Evolutionary conservation across 2,329 filamentous ascomycete genomes (phyloP), one percentile per base, ranked within the genome.

Genomic region (Myriosclerotinia scirpicola): DNA sequence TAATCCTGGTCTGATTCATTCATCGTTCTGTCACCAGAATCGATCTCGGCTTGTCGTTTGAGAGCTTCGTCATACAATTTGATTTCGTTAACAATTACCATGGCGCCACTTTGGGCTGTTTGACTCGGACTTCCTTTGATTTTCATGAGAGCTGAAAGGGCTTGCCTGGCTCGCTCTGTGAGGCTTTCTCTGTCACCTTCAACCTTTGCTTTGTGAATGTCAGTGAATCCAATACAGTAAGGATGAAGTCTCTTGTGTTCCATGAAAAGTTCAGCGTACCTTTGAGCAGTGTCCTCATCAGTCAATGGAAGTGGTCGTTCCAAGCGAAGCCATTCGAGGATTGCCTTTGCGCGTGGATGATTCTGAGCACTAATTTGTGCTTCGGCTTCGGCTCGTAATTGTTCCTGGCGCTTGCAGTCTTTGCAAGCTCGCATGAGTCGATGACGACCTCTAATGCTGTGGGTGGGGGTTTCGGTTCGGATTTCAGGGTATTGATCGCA

Each of bases 301-400:
- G n/a, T 52, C 30, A 61, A 61, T 38, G 58, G 58, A 20, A 61
- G 46, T 17, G 58, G 58, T 12, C 58, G 30, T 12, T 61, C 58
- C 14, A 38, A 52, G 17, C 58, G 34, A 3, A 11, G 3, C 44
- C 44, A 61, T 26, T 61, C 58, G 2, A 61, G 1, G n/a, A 61
- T 38, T 14, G 58, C 58, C 34, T 61, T 61, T 34, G 46, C 58
- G 22, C 36, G 20, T 26, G 4, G 14, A 17, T 61, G n/a, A 26
- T 61, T 17, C 0, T 7, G 2, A 12, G 34, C 9, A 1, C 0
- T 38, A 9, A 8, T 17, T 50, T 12, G n/a, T 8, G 46, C 20
- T 20, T 38, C 30, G 20, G 20, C 46, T 17, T 38, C 58, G 6
- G 34, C 20, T 20, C 5, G 44, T 20, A 0, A 20, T 38, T 2